Percentiles rank a stretch among this genome's conserved stretches.
Conservation (phyloP, 2,329 filamentous ascomycete genomes). For the Calycina marina region DNA sequence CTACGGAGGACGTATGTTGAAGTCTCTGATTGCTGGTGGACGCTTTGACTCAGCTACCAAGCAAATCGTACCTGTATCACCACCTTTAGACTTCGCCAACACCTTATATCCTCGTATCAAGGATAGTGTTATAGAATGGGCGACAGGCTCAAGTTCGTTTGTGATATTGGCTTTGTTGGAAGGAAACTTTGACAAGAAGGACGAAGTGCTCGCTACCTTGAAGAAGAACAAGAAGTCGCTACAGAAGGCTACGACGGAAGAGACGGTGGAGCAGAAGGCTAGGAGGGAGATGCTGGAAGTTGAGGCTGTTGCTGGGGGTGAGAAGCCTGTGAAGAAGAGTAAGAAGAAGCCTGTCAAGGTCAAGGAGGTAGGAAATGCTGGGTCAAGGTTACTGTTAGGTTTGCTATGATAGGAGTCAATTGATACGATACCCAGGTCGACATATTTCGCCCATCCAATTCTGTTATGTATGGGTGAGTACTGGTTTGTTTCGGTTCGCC, state of each 20-base stretch:
- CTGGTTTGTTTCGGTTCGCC: no score
- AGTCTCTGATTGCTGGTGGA: constrained; percentile 79
- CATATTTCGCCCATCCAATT: neutral
- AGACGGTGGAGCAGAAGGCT: constrained; percentile 37
- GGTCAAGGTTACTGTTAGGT: constrained; percentile 44
- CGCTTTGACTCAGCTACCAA: constrained; percentile 65
- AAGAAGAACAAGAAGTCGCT: constrained; percentile 60
- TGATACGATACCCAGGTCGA: neutral
- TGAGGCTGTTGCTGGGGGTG: constrained; percentile 24
- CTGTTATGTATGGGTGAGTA: neutral
- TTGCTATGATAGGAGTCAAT: constrained; percentile 27
- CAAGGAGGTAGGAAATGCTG: constrained; percentile 42
- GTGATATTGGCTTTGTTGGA: constrained; percentile 74
- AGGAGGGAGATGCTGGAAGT: constrained; percentile 31
- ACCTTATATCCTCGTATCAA: constrained; percentile 72
- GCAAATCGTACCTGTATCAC: constrained; percentile 55
- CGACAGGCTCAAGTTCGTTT: constrained; percentile 72
- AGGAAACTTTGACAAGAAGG: constrained; percentile 50
- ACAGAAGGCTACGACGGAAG: constrained; percentile 48
- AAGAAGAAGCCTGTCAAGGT: constrained; percentile 24
- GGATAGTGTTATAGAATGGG: constrained; percentile 65
- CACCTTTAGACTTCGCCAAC: constrained; percentile 66
- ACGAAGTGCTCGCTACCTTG: constrained; percentile 53
- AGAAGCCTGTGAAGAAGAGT: constrained; percentile 26
- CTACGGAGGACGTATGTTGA: constrained; percentile 69